Conservation (phyloP, 805 yeast species). For the Brettanomyces custersianus region DNA sequence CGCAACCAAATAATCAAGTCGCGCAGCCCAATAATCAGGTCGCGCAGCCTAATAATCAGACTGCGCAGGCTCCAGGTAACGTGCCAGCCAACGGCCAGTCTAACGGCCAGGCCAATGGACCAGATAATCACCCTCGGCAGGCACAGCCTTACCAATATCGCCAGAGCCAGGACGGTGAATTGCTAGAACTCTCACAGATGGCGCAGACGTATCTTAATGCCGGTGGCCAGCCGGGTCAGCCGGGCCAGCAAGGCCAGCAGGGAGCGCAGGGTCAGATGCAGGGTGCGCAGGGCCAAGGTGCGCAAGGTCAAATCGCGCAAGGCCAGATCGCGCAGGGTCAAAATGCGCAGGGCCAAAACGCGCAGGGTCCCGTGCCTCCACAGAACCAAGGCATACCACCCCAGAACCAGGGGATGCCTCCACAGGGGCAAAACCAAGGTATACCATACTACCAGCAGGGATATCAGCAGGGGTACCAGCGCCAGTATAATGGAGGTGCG, state of each 20-base stretch:
- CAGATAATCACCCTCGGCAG: no score
- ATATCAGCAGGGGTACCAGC: conserved; percentile 12
- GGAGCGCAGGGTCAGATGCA: neutral
- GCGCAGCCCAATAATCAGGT: neutral
- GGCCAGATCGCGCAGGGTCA: neutral
- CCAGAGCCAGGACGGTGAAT: conserved; percentile 16
- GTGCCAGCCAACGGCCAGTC: conserved; percentile 2
- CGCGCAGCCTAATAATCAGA: conserved; percentile 7
- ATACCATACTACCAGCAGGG: conserved; percentile 7
- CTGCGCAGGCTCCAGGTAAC: conserved; percentile 6
- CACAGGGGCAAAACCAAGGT: conserved; percentile 25
- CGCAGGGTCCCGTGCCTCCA: conserved; percentile 7
- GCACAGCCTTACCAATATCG: no score
- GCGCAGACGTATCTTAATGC: conserved; percentile 21
- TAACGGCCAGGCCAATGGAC: no score
- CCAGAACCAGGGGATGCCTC: conserved; percentile 19
- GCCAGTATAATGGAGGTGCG: neutral
- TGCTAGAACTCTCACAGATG: conserved; percentile 24
- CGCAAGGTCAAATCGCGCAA: conserved; percentile 2
- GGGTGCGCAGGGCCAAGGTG: conserved; percentile 5
- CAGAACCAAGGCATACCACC: conserved; percentile 6
- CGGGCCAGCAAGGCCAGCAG: neutral
- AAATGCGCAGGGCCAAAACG: conserved; percentile 5
- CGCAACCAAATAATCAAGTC: neutral
- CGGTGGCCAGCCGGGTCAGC: conserved; percentile 17